A percentile compares a stretch with the other conserved stretches of the same genome.
Evolutionary conservation across 2,329 filamentous ascomycete species (phyloP).

Genomic region (Penicillium sp.): DNA sequence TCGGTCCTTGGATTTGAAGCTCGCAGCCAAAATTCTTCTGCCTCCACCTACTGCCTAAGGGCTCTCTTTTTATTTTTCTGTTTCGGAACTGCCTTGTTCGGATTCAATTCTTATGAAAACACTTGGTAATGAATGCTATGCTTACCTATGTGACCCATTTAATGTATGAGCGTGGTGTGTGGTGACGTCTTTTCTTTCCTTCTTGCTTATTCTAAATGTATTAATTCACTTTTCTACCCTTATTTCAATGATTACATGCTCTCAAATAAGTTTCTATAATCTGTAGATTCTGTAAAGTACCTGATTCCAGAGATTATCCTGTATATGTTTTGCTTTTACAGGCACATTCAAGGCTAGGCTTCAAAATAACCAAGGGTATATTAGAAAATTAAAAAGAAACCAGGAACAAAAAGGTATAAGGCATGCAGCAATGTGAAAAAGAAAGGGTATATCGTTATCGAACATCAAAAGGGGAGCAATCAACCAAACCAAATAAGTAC

Average conservation of each 20-base stretch:
- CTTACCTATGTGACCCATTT: neutral
- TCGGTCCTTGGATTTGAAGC: slow-evolving; percentile 40
- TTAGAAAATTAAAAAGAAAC: neutral
- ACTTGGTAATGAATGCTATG: neutral
- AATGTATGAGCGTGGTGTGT: neutral
- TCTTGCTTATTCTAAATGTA: neutral
- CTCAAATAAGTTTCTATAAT: neutral
- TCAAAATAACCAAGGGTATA: slow-evolving; percentile 5
- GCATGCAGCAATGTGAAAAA: neutral
- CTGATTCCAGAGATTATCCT: too few relatives aligned
- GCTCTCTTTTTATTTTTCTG: neutral
- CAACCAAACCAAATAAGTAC: neutral
- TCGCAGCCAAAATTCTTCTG: slow-evolving; percentile 31
- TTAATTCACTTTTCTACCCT: neutral
- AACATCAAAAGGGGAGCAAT: neutral
- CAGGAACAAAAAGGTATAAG: neutral
- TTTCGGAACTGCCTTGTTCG: neutral
- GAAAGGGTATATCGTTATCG: slow-evolving; percentile 8
- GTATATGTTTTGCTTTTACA: neutral
- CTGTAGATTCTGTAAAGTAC: too few relatives aligned
- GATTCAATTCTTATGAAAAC: neutral
- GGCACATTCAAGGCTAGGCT: slow-evolving; percentile 14
- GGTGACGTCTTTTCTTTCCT: neutral
- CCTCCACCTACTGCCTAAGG: slow-evolving; percentile 4
- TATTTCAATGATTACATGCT: too few relatives aligned